Evolutionary conservation across 352 stramenopile species (phyloP), one percentile per base, ranked within the genome.

Genomic region (Albugo laibachii): DNA sequence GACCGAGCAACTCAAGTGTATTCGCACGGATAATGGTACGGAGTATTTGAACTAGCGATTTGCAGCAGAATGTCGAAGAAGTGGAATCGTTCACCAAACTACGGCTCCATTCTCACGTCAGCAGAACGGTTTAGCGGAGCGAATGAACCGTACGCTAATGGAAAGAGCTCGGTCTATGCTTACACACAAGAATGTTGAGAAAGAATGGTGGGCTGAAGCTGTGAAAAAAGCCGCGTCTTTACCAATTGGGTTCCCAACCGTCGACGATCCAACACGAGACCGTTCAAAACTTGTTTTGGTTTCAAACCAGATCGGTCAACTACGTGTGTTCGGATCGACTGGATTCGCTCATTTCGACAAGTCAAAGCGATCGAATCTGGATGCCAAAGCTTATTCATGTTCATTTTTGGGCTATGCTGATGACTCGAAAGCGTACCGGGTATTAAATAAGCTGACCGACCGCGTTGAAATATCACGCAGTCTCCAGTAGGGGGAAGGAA

Each of bases 331-430:
- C 39, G 52, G 45, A 18, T 36, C 45, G 1, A n/a, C 16, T 45
- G 52, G 52, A 2, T 57, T 41, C 18, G 52, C 36, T 14, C 47
- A 58, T 38, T 42, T 61, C 43, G 13, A 27, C 24, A 38, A 55
- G 2, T 34, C 27, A 14, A 52, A 52, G 39, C 48, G 48, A 18
- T 35, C 11, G 13, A 65, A 62, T 35, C 14, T 55, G 2, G 46
- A 59, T 18, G 27, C 41, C 2, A 55, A 61, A 16, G 47, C 42
- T 8, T 60, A 53, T 41, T 45, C 57, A n/a, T 62, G 42, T 35
- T 50, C 49, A 0, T 56, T 60, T 19, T 10, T 65, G 27, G 59
- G 53, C 15, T 59, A 64, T 39, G 41, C 48, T 18, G 53, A 50
- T 13, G 15, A n/a, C 27, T 37, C 40, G 2, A 55, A 62, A 34